These are phyloP conservation scores for Coemansia sp. DNA, from an alignment of 192 early-diverging fungal species.

Conservation along the genomic window DNA sequence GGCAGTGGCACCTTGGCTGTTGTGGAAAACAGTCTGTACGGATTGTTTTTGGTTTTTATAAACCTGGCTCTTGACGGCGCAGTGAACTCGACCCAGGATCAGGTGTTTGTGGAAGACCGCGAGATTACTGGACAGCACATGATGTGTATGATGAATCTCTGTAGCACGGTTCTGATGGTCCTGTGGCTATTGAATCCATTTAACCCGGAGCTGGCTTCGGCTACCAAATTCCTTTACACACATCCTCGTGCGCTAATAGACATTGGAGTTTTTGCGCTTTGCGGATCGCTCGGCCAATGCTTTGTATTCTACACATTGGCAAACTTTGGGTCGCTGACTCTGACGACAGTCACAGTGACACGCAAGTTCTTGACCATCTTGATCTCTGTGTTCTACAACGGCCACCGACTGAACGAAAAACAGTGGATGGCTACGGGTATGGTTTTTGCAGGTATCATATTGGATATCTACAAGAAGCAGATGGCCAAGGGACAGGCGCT, in stretches of 20 bases:
- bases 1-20: constrained; percentile 18
- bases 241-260: constrained; percentile 83
- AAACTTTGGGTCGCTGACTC: constrained; percentile 80
- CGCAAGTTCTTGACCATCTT: constrained; percentile 96
- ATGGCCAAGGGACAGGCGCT: constrained; percentile 32
- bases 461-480: constrained; percentile 75
- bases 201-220: constrained; percentile 73
- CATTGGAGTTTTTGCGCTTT: constrained; percentile 84
- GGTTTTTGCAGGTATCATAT: constrained; percentile 85
- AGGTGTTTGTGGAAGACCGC: constrained; percentile 77
- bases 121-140: constrained; percentile 84
- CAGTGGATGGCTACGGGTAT: constrained; percentile 87
- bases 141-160: constrained; percentile 97
- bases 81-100: constrained; percentile 96
- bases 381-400: constrained; percentile 86
- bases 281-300: constrained; percentile 95
- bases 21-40: constrained; percentile 69
- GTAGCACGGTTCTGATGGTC: constrained; percentile 71
- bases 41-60: constrained; percentile 75
- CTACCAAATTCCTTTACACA: constrained; percentile 68
- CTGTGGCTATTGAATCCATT: constrained; percentile 76
- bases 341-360: constrained; percentile 95
- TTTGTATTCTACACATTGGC: constrained; percentile 97
- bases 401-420: constrained; percentile 69
- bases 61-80: constrained; percentile 92